Base-by-base conservation (phyloP, 2,329 filamentous ascomycete species). In the Nigrospora oryzae region DNA sequence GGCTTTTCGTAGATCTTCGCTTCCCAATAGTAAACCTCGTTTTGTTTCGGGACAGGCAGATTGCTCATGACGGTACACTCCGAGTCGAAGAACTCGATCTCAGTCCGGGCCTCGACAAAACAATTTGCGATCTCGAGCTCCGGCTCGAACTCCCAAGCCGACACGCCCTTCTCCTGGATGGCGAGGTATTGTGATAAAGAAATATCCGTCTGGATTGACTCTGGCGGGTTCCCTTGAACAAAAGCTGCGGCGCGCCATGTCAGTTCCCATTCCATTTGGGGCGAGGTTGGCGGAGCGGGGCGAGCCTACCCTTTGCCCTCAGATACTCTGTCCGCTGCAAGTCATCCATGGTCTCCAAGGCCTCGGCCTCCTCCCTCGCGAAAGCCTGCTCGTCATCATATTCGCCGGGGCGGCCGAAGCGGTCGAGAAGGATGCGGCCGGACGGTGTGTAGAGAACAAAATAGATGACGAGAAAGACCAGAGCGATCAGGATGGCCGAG, bases 1-100 rank as follows among this genome's bases (percentile, higher is more conserved):
- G 93, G 89, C 68, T 97, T 97, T 50, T 98, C 93, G 67, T 94
- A 98, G 43, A 98, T 85, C 72, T 98, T 98, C 45, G 90, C 87
- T 65, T 98, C 93, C 93, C 93, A 98, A 66, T 98, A 98, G 65
- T 98, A 98, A 11, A 97, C 91, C 60, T 98, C 93, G 60, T 98
- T 98, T 62, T 98, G 93, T 61, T 98, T 98, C 13, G 93, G 93
- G 8, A 98, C 89, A 1, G 93, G 93, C 36, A 98, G 68, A 58
- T 98, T 98, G 72, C 86, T 94, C 72, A 95, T 89, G 50, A 97
- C 93, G 56, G 90, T 95, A 70, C 91, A 97, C 63, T 95, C 93
- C 2, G 89, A 93, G 65, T 98, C 93, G 61, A 95, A 98, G 69
- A 98, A 98, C 63, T 98, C 93, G 51, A 98, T 95, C 65, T 98